A percentile compares a stretch with the other conserved stretches of the same genome.
Evolutionary conservation across 352 stramenopile species (phyloP).

Genomic region (Globisporangium barbulae): DNA sequence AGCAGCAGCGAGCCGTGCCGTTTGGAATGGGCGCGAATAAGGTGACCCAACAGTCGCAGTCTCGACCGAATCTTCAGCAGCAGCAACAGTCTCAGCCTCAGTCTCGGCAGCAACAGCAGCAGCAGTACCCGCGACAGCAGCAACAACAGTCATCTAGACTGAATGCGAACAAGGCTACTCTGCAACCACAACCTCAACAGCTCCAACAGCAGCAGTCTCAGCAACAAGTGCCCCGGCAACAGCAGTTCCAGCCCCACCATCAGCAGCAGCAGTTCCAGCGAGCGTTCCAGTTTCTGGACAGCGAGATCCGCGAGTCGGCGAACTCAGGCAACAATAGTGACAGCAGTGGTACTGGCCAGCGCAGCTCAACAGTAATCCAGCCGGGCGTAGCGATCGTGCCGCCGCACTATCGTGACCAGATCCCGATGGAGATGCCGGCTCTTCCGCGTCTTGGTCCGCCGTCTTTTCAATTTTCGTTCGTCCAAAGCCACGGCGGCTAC

Average conservation of each 20-base stretch:
- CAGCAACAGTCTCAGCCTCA: not conserved
- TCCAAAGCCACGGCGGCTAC: not conserved
- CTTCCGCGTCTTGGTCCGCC: constrained; percentile 11
- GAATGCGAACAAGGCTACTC: not conserved
- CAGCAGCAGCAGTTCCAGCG: constrained; percentile 8
- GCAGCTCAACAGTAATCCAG: constrained; percentile 18
- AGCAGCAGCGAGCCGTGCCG: not conserved
- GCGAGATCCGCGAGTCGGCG: not conserved
- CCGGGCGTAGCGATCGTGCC: constrained; percentile 23
- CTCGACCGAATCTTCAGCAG: not conserved
- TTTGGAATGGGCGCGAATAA: not conserved
- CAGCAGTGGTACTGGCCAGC: not conserved
- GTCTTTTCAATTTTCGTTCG: constrained; percentile 10
- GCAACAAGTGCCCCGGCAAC: not conserved
- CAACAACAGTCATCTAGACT: not conserved
- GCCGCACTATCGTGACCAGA: constrained; percentile 12
- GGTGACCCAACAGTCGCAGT: too few relatives aligned
- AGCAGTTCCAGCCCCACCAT: not conserved
- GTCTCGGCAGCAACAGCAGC: not conserved
- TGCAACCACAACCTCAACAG: not conserved
- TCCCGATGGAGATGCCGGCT: constrained; percentile 1
- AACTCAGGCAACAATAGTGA: constrained; percentile 1
- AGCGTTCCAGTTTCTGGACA: constrained; percentile 8
- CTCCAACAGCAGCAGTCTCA: not conserved
- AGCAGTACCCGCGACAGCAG: constrained; percentile 3